A percentile compares a stretch with the other conserved stretches of the same genome.
phyloP scores from a whole-genome alignment of 345 rosid genomes.

The Eucalyptus pumila region DNA sequence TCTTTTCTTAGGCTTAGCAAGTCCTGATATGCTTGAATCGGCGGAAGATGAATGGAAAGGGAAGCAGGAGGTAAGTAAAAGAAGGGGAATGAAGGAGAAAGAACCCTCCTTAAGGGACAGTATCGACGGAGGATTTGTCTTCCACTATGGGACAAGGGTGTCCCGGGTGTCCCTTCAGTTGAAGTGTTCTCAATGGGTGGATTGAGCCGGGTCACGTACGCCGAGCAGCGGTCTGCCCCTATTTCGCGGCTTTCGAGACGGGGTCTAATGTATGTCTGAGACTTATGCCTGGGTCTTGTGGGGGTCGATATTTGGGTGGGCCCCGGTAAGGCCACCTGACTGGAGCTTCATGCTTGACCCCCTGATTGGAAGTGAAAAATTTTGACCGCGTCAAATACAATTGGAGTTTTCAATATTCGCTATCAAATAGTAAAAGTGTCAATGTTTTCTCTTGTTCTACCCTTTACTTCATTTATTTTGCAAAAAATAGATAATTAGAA shows the following conservation, averaged over 20 bases:
- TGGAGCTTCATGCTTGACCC: not conserved
- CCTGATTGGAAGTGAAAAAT: not conserved
- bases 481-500: too few relatives aligned
- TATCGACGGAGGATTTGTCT: not conserved
- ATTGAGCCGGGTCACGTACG: not conserved
- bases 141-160: not conserved
- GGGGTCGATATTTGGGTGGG: not conserved
- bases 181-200: not conserved
- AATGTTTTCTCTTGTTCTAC: not conserved
- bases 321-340: too few relatives aligned
- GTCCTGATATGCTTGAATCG: not conserved
- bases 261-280: not conserved
- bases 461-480: too few relatives aligned
- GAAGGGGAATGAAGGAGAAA: not conserved
- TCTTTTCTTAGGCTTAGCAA: not conserved
- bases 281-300: not conserved
- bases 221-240: not conserved
- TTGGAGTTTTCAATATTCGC: not conserved
- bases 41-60: not conserved
- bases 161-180: not conserved
- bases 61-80: not conserved
- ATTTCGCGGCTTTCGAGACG: not conserved
- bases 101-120: not conserved
- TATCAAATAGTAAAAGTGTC: not conserved
- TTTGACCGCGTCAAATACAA: not conserved